These are phyloP conservation scores for Cyberlindnera petersonii DNA, from an alignment of 805 yeast genomes.

Conservation along the genomic window DNA sequence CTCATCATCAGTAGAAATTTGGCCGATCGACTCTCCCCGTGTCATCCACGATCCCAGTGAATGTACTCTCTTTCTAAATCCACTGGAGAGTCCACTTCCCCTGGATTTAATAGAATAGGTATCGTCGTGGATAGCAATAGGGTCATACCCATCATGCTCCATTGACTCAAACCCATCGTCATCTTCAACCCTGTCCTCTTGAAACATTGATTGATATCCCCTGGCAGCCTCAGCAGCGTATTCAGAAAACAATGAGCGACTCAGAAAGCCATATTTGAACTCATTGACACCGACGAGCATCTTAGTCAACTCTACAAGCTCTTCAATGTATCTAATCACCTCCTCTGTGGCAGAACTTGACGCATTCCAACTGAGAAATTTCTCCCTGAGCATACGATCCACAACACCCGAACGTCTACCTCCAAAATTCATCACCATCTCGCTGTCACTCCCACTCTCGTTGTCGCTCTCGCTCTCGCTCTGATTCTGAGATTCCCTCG, in stretches of 20 bases:
- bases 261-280: slow-evolving; percentile 48
- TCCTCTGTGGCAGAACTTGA: slow-evolving; percentile 46
- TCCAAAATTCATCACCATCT: slow-evolving; percentile 17
- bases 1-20: slow-evolving; percentile 4
- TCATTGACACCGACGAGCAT: slow-evolving; percentile 45
- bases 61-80: slow-evolving; percentile 33
- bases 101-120: neutral
- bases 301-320: slow-evolving; percentile 38
- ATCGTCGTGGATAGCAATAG: slow-evolving; percentile 10
- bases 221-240: slow-evolving; percentile 40
- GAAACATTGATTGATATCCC: slow-evolving; percentile 26
- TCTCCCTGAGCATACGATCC: slow-evolving; percentile 31
- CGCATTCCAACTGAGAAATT: slow-evolving; percentile 49
- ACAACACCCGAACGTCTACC: slow-evolving; percentile 10
- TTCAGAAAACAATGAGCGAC: slow-evolving; percentile 41
- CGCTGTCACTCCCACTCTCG: slow-evolving; percentile 26
- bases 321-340: slow-evolving; percentile 46
- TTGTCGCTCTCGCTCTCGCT: slow-evolving; percentile 28
- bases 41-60: slow-evolving; percentile 34
- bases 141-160: slow-evolving; percentile 8
- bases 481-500: slow-evolving; percentile 16
- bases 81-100: slow-evolving; percentile 19
- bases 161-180: slow-evolving; percentile 7
- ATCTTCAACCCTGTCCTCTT: slow-evolving; percentile 1
- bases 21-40: slow-evolving; percentile 29